Evolutionary conservation across 768 basidiomycete genomes (phyloP), one percentile per base, ranked within the genome.

Genomic region (Termitomyces eurrhizus): DNA sequence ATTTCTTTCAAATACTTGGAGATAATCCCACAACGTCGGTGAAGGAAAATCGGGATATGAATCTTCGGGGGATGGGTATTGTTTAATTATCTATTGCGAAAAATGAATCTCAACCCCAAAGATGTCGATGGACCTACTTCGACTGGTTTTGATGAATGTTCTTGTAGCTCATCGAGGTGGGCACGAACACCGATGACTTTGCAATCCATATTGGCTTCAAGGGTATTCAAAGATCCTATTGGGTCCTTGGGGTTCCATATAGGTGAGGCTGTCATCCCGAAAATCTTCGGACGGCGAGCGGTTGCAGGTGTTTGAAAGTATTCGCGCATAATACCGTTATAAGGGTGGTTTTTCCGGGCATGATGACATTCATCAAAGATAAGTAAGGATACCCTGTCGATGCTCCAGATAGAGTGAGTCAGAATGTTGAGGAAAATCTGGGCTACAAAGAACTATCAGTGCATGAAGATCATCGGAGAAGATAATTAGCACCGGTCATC

Each of bases 211-310:
- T 89, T 92, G 46, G 76, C 74, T 70, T 95, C 91, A 3, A 93
- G 75, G 0, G 78, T 77, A 24, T 75, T 68, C 21, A 95, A 74
- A 3, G 90, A 89, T 26, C 80, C 81, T 21, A 75, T 71, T 0
- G 91, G 85, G 56, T 92, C 82, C 63, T 83, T 87, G 13, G 84
- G 80, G 63, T 91, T 90, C 88, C 89, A 93, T 29, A 93, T 85
- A 0, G 93, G 93, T 18, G 91, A 93, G 0, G 94, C 94, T 0
- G 94, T 95, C 87, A 96, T 90, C 3, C 94, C 94, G 62, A 95
- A 92, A n/a, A 96, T 79, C 69, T 90, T 93, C 11, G 92, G 90
- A n/a, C 88, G 78, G 21, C 75, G 66, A 1, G 53, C 32, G 45
- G 66, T 44, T 74, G 78, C 58, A 29, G 78, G 65, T 76, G 87